Evolutionary conservation across 306 rosid genomes (phyloP).

Genomic region (Heteromeles arbutifolia): DNA sequence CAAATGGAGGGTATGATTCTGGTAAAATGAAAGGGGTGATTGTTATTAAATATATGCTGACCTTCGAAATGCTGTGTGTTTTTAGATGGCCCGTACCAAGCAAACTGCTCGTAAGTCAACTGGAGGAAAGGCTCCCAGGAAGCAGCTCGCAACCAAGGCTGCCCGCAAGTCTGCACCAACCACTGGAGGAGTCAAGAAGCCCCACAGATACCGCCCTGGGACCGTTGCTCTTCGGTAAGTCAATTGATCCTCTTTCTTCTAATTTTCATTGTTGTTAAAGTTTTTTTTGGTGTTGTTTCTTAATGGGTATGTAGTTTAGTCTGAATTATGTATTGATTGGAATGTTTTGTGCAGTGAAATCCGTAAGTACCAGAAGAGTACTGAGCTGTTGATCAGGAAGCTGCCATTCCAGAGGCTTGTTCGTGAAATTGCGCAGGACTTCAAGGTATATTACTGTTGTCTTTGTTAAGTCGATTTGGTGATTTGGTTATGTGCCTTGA

Average conservation of each 20-base stretch:
- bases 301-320: no score
- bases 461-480: no score
- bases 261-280: accelerated
- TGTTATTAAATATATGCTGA: not conserved
- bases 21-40: not conserved
- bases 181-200: slow-evolving; percentile 94
- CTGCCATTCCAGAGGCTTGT: slow-evolving; percentile 93
- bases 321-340: not conserved
- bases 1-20: not conserved
- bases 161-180: slow-evolving; percentile 98
- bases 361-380: slow-evolving; percentile 91
- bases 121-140: slow-evolving; percentile 93
- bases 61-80: not conserved
- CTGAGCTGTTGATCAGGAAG: slow-evolving; percentile 84
- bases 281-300: not conserved
- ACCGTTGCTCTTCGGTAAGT: slow-evolving; percentile 89
- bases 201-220: slow-evolving; percentile 93
- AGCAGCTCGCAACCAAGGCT: slow-evolving; percentile 99
- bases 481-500: accelerated
- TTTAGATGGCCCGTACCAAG: slow-evolving; percentile 95
- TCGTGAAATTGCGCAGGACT: slow-evolving; percentile 93
- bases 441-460: no score
- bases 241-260: not conserved
- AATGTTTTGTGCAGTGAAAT: slow-evolving; percentile 49
- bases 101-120: slow-evolving; percentile 98